Base-by-base conservation (phyloP, 306 rosid species). In the Lathyrus tuberosus region DNA sequence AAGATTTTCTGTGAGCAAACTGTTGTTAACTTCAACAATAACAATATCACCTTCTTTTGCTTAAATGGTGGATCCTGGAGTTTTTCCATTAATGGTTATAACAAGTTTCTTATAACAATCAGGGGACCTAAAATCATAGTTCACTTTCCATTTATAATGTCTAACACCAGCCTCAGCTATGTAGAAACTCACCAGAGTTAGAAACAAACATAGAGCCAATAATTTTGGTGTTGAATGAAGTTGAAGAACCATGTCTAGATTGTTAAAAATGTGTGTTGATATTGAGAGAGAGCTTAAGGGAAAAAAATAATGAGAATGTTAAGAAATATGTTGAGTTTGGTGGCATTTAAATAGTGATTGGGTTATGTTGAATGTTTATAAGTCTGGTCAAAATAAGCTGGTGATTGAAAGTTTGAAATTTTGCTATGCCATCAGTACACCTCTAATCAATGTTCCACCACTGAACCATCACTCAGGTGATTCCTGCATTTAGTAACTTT, bases 201-300 rank as follows among this genome's bases (percentile, higher is more conserved):
- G 12, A 0, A 76, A 62, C 1, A 85, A 58, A 64, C 62, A 77
- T 16, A 87, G 9, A 73, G 63, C 35, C 72, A 84, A 14, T 12
- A 84, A 31, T 22, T 65, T 72, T 63, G 69, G 65, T 31, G 44
- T 0, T 22, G 12, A 37, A 7, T 43, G 42, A 37, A 69, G 37
- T 22, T 75, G n/a, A n/a, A n/a, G 18, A 80, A 49, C 52, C 78
- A 80, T 80, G 66, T 5, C 30, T 18, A 63, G 10, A 6, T 70
- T 12, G 22, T n/a, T 18, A 35, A 24, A 22, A 3, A 10, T 51
- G 47, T 63, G 43, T 11, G 14, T 28, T 38, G 11, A 24, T 24
- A 6, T 4, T 28, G 52, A 26, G 14, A 51, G 52, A 70, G 31
- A 54, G 62, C 10, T 63, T 1, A 15, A 15, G 13, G 33, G 54